Conservation (phyloP, 768 basidiomycete genomes). For the Boletus rufocinnamomeus region DNA sequence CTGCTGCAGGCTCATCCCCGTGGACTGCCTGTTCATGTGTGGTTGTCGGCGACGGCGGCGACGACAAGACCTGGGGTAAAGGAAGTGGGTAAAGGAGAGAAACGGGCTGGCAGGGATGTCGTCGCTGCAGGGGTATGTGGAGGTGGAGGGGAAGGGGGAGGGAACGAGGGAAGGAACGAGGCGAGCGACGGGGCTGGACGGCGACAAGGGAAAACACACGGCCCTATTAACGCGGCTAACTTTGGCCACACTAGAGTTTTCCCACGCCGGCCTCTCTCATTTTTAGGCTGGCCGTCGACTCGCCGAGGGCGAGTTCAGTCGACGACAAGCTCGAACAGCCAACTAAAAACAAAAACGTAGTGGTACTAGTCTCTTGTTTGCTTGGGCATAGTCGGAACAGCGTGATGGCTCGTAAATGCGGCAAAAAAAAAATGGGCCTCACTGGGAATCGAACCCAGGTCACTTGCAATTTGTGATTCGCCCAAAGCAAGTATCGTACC, state of each 20-base stretch:
- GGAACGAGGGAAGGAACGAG: slow-evolving; percentile 24
- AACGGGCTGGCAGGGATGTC: not conserved
- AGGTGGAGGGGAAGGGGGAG: slow-evolving; percentile 5
- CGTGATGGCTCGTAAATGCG: too few relatives aligned
- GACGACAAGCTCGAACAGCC: not conserved
- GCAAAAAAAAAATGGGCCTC: slow-evolving; percentile 29
- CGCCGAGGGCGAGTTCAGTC: not conserved
- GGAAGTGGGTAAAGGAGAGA: not conserved
- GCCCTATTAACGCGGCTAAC: slow-evolving; percentile 31
- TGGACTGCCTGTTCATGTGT: slow-evolving; percentile 46
- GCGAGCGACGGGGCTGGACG: slow-evolving; percentile 14
- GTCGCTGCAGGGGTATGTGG: slow-evolving; percentile 8
- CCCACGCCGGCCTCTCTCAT: slow-evolving; percentile 23
- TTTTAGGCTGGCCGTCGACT: not conserved
- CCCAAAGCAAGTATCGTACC: slow-evolving; percentile 44
- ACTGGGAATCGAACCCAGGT: slow-evolving; percentile 42
- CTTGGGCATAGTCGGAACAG: not conserved
- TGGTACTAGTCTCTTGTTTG: not conserved
- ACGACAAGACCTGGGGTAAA: not conserved
- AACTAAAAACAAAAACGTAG: not conserved
- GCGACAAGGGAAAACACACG: slow-evolving; percentile 27
- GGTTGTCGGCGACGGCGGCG: not conserved
- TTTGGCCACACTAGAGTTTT: slow-evolving; percentile 12
- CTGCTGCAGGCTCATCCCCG: slow-evolving; percentile 53
- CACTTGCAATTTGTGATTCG: slow-evolving; percentile 35